Evolutionary conservation across 2,329 filamentous ascomycete species (phyloP).

Genomic region (Drechslerella coelobrocha): DNA sequence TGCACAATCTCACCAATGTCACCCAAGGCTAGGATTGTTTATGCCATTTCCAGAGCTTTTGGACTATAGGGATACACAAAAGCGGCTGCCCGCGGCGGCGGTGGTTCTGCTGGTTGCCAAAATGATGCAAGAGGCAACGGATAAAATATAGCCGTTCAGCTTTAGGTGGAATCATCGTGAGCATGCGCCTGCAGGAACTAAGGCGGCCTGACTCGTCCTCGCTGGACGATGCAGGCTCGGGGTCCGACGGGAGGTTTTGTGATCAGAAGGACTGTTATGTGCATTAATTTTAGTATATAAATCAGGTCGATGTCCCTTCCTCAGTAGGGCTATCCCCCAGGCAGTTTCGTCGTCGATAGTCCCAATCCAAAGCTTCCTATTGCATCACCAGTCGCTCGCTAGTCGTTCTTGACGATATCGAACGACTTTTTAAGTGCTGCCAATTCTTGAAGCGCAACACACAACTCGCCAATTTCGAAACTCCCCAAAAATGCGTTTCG

Average conservation of each 20-base stretch:
- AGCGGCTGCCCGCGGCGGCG: slow-evolving; percentile 5
- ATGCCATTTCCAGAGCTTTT: slow-evolving; percentile 17
- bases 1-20: slow-evolving; percentile 44
- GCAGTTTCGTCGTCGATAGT: background rate
- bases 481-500: slow-evolving; percentile 25
- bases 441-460: slow-evolving; percentile 16
- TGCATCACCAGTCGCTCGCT: background rate
- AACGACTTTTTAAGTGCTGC: background rate
- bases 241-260: background rate
- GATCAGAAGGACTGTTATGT: too few relatives aligned
- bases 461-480: background rate
- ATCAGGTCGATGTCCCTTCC: background rate
- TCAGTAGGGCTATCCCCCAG: background rate
- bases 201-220: background rate
- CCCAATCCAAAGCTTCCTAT: background rate
- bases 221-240: background rate
- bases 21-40: slow-evolving; percentile 35
- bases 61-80: slow-evolving; percentile 8
- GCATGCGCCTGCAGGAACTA: background rate
- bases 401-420: background rate
- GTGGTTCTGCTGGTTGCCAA: slow-evolving; percentile 9
- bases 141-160: background rate
- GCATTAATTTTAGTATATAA: background rate
- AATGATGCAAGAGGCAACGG: slow-evolving; percentile 20
- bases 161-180: background rate